These are phyloP conservation scores for Raffaelea arxii DNA, from an alignment of 2,329 filamentous ascomycete genomes.

Conservation along the genomic window DNA sequence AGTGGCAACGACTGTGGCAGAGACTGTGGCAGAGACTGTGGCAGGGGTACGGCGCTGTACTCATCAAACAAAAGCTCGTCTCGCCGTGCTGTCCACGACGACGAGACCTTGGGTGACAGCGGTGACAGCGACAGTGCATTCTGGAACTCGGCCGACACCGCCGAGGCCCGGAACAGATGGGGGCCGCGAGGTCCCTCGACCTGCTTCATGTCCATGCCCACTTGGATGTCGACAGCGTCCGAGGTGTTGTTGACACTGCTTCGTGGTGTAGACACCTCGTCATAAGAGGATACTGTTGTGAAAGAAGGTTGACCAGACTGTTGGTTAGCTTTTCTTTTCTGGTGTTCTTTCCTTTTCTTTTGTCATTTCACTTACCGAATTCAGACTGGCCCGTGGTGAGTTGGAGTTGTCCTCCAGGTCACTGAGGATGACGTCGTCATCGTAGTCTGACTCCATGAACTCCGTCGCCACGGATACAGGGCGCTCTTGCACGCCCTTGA, in stretches of 20 bases:
- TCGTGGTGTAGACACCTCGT: slow-evolving; percentile 71
- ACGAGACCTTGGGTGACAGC: slow-evolving; percentile 52
- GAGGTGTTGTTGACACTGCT: slow-evolving; percentile 52
- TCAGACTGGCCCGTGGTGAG: slow-evolving; percentile 57
- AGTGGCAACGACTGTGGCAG: background rate
- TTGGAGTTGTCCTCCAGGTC: slow-evolving; percentile 50
- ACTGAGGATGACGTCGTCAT: slow-evolving; percentile 52
- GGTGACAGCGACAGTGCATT: slow-evolving; percentile 61
- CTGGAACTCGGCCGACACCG: slow-evolving; percentile 45
- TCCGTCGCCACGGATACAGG: slow-evolving; percentile 66
- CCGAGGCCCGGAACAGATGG: slow-evolving; percentile 71
- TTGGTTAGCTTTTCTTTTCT: background rate
- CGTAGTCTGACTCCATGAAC: slow-evolving; percentile 67
- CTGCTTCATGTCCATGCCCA: slow-evolving; percentile 51
- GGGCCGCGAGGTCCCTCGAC: slow-evolving; percentile 76
- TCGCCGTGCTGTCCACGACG: background rate
- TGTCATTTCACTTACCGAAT: slow-evolving; percentile 50
- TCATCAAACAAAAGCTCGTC: too few species aligned
- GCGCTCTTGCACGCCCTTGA: slow-evolving; percentile 41
- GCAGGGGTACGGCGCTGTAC: background rate
- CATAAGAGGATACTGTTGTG: slow-evolving; percentile 79
- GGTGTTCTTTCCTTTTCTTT: slow-evolving; percentile 12
- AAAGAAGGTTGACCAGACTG: slow-evolving; percentile 66
- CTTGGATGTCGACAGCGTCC: slow-evolving; percentile 51
- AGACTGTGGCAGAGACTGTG: background rate